Conservation (phyloP, 2,329 filamentous ascomycete genomes). For the Fusarium goolgardi region DNA sequence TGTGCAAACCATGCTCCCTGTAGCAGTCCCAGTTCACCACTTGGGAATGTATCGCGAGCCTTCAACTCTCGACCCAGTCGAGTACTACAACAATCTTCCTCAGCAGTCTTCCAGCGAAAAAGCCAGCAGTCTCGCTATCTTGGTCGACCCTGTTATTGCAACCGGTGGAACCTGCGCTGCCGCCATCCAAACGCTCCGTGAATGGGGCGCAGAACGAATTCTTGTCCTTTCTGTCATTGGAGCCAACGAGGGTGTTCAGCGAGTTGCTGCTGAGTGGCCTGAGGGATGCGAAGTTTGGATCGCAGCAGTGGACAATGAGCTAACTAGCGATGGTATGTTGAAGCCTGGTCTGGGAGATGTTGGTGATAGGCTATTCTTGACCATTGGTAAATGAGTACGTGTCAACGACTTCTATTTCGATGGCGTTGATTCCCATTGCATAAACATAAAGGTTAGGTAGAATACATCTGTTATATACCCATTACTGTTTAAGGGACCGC, state of each 20-base stretch:
- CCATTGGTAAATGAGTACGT: constrained; percentile 78
- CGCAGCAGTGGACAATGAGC: constrained; percentile 78
- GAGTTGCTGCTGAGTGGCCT: constrained; percentile 81
- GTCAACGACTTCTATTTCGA: constrained; percentile 2
- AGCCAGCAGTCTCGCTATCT: constrained; percentile 73
- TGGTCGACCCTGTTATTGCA: constrained; percentile 93
- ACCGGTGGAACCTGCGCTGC: constrained; percentile 91
- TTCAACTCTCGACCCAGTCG: constrained; percentile 85
- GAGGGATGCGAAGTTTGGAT: constrained; percentile 84
- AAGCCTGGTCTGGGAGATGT: constrained; percentile 91
- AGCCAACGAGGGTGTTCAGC: constrained; percentile 74
- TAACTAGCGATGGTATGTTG: constrained; percentile 88
- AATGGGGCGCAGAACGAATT: constrained; percentile 90
- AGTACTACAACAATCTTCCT: constrained; percentile 98
- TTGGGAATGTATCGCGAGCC: constrained; percentile 95
- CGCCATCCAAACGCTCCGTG: constrained; percentile 86
- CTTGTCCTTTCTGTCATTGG: constrained; percentile 81
- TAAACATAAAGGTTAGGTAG: constrained; percentile 36
- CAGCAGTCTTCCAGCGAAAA: constrained; percentile 66
- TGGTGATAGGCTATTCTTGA: constrained; percentile 89
- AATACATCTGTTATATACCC: constrained; percentile 36
- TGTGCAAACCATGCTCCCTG: constrained; percentile 83
- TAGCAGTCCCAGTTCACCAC: constrained; percentile 86
- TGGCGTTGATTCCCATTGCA: constrained; percentile 17
- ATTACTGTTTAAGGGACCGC: constrained; percentile 43